These are phyloP conservation scores for Metarhizium robertsii DNA, from an alignment of 2,329 filamentous ascomycete genomes.

Conservation along the genomic window DNA sequence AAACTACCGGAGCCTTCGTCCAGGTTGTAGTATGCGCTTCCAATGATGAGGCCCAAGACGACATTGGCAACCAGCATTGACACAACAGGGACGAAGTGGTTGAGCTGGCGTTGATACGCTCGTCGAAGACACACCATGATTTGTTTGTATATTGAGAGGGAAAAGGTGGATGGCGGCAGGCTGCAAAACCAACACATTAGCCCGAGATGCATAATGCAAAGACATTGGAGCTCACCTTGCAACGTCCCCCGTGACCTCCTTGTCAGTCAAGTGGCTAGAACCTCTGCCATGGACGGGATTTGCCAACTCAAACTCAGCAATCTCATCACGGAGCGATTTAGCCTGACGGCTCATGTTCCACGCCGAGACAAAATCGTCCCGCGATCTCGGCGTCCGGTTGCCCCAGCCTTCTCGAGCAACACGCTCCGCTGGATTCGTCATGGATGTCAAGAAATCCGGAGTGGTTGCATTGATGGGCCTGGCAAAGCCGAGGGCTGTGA, in stretches of 20 bases:
- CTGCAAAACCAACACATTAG: no score
- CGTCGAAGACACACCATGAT: neutral
- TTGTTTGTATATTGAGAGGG: neutral
- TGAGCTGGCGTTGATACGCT: neutral
- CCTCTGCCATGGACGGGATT: no score
- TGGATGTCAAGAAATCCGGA: slow-evolving; percentile 57
- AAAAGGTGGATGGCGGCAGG: no score
- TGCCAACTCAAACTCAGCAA: neutral
- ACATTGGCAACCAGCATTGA: slow-evolving; percentile 54
- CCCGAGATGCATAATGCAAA: no score
- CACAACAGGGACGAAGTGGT: neutral
- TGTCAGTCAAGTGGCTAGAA: no score
- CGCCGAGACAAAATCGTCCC: neutral
- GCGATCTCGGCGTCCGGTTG: neutral
- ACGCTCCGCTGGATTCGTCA: slow-evolving; percentile 30
- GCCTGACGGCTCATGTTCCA: slow-evolving; percentile 6
- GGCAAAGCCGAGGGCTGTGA: slow-evolving; percentile 41
- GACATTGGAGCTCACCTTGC: no score
- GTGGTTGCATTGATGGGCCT: slow-evolving; percentile 49
- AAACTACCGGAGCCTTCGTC: slow-evolving; percentile 55
- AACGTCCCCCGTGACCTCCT: neutral
- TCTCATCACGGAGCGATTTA: neutral
- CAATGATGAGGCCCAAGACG: slow-evolving; percentile 65
- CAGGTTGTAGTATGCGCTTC: slow-evolving; percentile 73
- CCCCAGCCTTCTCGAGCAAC: slow-evolving; percentile 10